A percentile compares a stretch with the other conserved stretches of the same genome.
Conservation (phyloP, 163 green algal species). For the Chlamydomonas reinhardtii region DNA sequence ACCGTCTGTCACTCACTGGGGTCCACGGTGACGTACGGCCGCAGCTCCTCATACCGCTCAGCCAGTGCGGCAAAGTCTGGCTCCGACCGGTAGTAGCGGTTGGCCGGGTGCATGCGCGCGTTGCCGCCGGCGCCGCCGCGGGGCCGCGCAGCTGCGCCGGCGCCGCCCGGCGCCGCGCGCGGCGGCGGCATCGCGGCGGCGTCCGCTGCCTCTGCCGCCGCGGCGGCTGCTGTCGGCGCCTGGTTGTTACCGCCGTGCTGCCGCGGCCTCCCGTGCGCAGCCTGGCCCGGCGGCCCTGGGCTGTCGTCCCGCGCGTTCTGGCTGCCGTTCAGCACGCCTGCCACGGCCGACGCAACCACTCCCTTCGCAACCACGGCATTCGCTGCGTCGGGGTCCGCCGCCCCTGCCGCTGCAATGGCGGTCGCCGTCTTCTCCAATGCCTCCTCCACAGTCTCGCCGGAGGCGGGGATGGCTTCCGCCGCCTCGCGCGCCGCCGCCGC, state of each 20-base stretch:
- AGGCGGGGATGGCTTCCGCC: neutral
- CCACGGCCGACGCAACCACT: too few relatives aligned
- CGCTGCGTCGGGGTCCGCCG: too few relatives aligned
- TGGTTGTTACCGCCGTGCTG: neutral
- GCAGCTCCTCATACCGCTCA: slow-evolving; percentile 42
- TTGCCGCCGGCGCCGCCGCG: slow-evolving; percentile 40
- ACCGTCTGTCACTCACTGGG: neutral
- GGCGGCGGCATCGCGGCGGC: neutral
- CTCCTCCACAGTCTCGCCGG: neutral
- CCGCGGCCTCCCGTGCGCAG: slow-evolving; percentile 6
- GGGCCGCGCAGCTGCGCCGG: neutral
- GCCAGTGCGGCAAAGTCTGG: slow-evolving; percentile 61
- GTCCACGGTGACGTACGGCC: slow-evolving; percentile 35
- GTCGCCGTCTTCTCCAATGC: too few relatives aligned
- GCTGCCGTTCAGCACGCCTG: too few relatives aligned
- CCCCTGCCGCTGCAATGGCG: too few relatives aligned
- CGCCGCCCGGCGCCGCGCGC: too few relatives aligned
- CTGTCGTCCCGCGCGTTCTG: neutral
- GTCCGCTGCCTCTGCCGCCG: neutral
- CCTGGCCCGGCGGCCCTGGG: neutral
- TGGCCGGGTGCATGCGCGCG: slow-evolving; percentile 53
- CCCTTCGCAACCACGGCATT: too few relatives aligned
- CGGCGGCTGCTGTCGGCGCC: too few relatives aligned
- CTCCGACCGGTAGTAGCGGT: slow-evolving; percentile 46
- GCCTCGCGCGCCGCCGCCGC: too few relatives aligned